Conservation (phyloP, 768 basidiomycete species). For the Coprinellus aureogranulatus region DNA sequence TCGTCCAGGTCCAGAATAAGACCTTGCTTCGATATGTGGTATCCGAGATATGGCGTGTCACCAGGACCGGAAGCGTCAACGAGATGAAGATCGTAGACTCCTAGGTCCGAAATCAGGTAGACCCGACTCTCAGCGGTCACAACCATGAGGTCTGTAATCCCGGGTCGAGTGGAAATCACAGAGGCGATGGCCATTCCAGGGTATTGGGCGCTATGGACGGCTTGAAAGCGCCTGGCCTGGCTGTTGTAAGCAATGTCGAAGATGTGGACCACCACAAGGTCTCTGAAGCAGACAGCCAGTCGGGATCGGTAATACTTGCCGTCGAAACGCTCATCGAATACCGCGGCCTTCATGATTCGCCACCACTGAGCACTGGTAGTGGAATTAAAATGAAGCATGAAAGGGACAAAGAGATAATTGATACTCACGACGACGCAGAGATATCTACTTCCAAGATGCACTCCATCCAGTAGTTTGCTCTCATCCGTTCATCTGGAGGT, state of each 20-base stretch:
- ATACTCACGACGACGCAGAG: slow-evolving; percentile 47
- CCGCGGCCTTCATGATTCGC: slow-evolving; percentile 49
- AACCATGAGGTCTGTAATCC: slow-evolving; percentile 68
- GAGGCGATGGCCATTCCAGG: slow-evolving; percentile 54
- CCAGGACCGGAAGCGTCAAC: background rate
- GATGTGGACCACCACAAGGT: background rate
- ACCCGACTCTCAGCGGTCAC: slow-evolving; percentile 56
- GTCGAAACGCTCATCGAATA: slow-evolving; percentile 68
- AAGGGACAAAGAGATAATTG: slow-evolving; percentile 2
- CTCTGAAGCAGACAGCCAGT: slow-evolving; percentile 1
- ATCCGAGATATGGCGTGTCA: background rate
- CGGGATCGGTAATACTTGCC: slow-evolving; percentile 27
- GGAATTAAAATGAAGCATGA: background rate
- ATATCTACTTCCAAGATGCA: slow-evolving; percentile 51
- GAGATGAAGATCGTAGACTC: slow-evolving; percentile 11
- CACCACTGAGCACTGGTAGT: slow-evolving; percentile 38
- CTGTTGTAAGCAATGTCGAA: background rate
- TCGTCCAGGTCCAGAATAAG: slow-evolving; percentile 46
- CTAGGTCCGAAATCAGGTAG: slow-evolving; percentile 31
- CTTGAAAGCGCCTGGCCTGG: background rate
- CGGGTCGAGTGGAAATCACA: slow-evolving; percentile 59
- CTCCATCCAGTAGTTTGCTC: slow-evolving; percentile 73
- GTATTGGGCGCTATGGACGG: background rate
- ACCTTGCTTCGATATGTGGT: slow-evolving; percentile 6
- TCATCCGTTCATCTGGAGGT: slow-evolving; percentile 49